Base-by-base conservation (phyloP, 352 stramenopile genomes). In the Globisporangium middletonii region DNA sequence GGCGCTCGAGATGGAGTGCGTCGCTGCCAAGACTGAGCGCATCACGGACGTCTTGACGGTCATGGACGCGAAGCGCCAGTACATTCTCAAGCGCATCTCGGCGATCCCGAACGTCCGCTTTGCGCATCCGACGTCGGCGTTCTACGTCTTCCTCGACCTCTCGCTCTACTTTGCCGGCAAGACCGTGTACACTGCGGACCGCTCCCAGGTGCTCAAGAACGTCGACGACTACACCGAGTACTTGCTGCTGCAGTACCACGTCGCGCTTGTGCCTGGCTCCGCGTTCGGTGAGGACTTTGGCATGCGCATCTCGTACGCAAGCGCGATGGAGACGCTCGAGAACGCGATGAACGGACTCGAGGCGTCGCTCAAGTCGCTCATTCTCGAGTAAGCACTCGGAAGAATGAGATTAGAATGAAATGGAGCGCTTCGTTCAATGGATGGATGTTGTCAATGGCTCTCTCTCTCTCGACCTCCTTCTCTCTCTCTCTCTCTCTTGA, bases 131-230 rank as follows among this genome's bases (percentile, higher is more conserved):
- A 86, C 88, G 55, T 94, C 92, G 27, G 94, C 96, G 15, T 98
- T 99, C 75, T 99, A 99, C 65, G 83, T 98, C 42, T 89, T 98
- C 48, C 76, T 95, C 41, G 92, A 98, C 65, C 71, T 99, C 28
- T 78, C 78, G 3, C 59, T 59, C 53, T 93, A 93, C 63, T 89
- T 93, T 54, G 79, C 81, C 9, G 86, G 71, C 55, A 80, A 82
- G 65, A 66, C 69, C 44, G 72, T 65, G 33, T 73, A 61, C 49
- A 71, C 61, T 2, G 46, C 56, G 0, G 69, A 69, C 19, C 63
- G 62, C 26, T 38, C 33, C 33, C 63, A 55, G 43, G 55, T 65
- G 37, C 57, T 86, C 15, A 28, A 69, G 48, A 70, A 76, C 44
- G 67, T 72, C 4, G 80, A 86, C 52, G 78, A 88, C 57, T 89